Percentiles rank a stretch among this genome's conserved stretches.
phyloP scores from a whole-genome alignment of 2,329 filamentous ascomycete genomes.

The Cercospora beticola region DNA sequence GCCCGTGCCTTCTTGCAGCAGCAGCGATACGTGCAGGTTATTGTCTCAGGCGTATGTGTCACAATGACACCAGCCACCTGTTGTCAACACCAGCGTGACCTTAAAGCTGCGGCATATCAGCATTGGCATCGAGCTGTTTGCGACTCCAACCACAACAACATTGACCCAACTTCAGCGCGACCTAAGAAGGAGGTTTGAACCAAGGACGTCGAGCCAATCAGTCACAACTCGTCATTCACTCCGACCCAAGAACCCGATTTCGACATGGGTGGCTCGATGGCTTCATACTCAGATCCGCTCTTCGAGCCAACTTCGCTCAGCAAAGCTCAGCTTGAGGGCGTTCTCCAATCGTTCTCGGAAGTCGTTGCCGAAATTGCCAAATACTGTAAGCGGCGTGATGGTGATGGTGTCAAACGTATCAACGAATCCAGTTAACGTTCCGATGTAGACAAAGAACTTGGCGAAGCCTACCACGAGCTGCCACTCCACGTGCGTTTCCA shows the following conservation, averaged over 20 bases:
- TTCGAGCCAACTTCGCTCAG: conserved; percentile 10
- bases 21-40: background rate
- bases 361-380: conserved; percentile 4
- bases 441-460: conserved; percentile 9
- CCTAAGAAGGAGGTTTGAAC: background rate
- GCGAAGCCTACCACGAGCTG: conserved; percentile 16
- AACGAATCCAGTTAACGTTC: background rate
- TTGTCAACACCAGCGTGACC: background rate
- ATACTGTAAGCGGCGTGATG: background rate
- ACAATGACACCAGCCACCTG: conserved; percentile 8
- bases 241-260: background rate
- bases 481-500: conserved; percentile 12
- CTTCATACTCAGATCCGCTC: conserved; percentile 2
- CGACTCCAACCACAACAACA: conserved; percentile 1
- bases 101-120: conserved; percentile 1
- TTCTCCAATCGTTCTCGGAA: conserved; percentile 3
- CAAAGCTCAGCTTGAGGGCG: conserved; percentile 7
- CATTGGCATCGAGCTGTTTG: conserved; percentile 6
- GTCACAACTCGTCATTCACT: background rate
- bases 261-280: conserved; percentile 6
- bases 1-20: conserved; percentile 10
- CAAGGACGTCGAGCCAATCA: background rate
- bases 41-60: conserved; percentile 12
- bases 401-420: background rate
- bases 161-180: background rate